Evolutionary conservation across 2,329 filamentous ascomycete species (phyloP), one percentile per base, ranked within the genome.

Genomic region (Chrysoporthe austroafricana): DNA sequence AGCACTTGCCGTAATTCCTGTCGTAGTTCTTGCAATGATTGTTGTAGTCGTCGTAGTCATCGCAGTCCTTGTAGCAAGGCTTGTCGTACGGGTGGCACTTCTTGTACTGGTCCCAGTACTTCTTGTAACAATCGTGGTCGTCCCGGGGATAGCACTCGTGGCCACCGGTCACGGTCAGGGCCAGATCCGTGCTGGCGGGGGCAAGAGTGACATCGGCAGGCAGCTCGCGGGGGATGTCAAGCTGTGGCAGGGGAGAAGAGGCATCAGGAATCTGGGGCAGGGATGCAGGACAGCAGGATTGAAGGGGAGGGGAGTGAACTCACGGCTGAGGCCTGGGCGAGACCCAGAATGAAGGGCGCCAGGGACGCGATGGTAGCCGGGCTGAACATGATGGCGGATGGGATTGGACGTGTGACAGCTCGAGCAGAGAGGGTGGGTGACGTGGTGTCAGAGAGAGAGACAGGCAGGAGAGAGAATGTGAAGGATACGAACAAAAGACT

Each of bases 61-160:
- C n/a, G 48, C 57, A 57, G 46, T 68, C 66, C 46, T 43, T 54
- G 57, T 68, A 68, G 32, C 66, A 68, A 42, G 54, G 42, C 26
- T 46, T 46, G 58, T 68, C 66, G 42, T 64, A 68, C 2, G 66
- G 66, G 42, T 68, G 66, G 43, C 66, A 68, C 39, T 61, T 60
- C 32, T 48, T 59, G 48, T 62, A 62, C 32, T 57, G 48, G 26
- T 58, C 48, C 62, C 63, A 68, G 57, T 61, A 68, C 32, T 64
- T 46, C 62, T 64, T 62, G 48, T 62, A 64, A 43, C 66, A 68
- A n/a, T 46, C 14, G 1, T 9, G 13, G 21, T 68, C 62, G 58
- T 36, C 16, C n/a, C 61, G 34, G 48, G 66, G 66, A 14, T 64
- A 58, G 48, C 63, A 65, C 18, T 44, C 57, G 50, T 64, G 48